Evolutionary conservation across 352 stramenopile genomes (phyloP).

Genomic region (Pythium oligandrum): DNA sequence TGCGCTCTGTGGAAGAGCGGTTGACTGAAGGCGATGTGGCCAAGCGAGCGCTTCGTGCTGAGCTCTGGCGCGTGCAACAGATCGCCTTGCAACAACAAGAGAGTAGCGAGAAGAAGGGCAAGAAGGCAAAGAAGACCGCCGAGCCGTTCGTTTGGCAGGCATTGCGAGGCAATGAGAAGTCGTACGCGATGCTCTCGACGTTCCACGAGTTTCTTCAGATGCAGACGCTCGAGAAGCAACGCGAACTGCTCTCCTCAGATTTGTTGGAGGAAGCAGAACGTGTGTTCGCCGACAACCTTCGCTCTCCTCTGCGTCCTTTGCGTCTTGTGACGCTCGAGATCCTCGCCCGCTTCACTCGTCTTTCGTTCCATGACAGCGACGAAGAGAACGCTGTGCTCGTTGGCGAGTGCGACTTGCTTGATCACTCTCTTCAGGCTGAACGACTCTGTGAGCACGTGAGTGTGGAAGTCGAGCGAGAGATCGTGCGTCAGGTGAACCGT

Average conservation of each 20-base stretch:
- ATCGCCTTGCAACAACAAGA: slow-evolving; percentile 35
- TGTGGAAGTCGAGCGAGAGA: slow-evolving; percentile 80
- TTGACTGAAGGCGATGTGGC: not conserved
- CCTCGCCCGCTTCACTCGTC: slow-evolving; percentile 41
- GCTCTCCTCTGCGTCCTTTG: slow-evolving; percentile 58
- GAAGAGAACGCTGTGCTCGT: slow-evolving; percentile 30
- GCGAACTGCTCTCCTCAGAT: slow-evolving; percentile 33
- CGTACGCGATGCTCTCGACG: slow-evolving; percentile 55
- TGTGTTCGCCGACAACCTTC: slow-evolving; percentile 52
- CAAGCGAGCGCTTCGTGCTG: slow-evolving; percentile 32
- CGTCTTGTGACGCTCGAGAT: slow-evolving; percentile 70
- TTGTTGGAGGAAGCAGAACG: slow-evolving; percentile 28
- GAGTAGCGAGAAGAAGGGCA: slow-evolving; percentile 11
- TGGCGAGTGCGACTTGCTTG: slow-evolving; percentile 62
- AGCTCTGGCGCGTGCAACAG: slow-evolving; percentile 71
- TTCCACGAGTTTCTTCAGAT: slow-evolving; percentile 61
- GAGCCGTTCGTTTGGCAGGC: slow-evolving; percentile 25
- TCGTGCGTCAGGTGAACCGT: slow-evolving; percentile 72
- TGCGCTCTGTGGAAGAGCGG: slow-evolving; percentile 30
- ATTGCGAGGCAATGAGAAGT: slow-evolving; percentile 37
- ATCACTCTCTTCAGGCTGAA: slow-evolving; percentile 67
- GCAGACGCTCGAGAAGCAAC: slow-evolving; percentile 39
- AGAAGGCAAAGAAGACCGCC: slow-evolving; percentile 8
- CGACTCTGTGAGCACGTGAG: slow-evolving; percentile 38
- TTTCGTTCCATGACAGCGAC: slow-evolving; percentile 33